Base-by-base conservation (phyloP, 2,329 filamentous ascomycete genomes). In the Cytospora piceicola region DNA sequence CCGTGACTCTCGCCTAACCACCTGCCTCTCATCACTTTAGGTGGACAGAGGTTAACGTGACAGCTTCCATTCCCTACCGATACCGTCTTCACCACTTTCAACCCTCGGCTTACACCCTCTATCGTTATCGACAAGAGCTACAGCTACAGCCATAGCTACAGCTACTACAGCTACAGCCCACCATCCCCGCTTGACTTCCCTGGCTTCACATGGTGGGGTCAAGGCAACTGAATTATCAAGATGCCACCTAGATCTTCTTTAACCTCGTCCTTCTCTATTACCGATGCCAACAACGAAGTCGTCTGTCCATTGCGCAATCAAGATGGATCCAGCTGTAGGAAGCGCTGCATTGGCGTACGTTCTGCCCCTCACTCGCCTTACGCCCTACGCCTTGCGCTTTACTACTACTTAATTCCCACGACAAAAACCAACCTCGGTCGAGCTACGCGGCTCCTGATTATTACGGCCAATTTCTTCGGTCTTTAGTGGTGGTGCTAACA, bases 261-360 rank as follows among this genome's bases (percentile, higher is more conserved):
- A 76, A 95, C 92, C 69, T 92, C 91, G 76, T 95, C 93, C 71
- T 97, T 97, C 79, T 94, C 93, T 71, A 91, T 96, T 74, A 92
- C 92, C 74, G 93, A 97, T 83, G 87, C 90, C 78, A 94, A 92
- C 79, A 96, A 96, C 79, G 94, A 98, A 81, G 95, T 99, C 76
- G 92, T 97, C 75, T 99, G 95, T 81, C 95, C 95, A 72, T 83
- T 99, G 79, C 89, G 89, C 76, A 97, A 97, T 77, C 94, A 97
- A 76, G 95, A 99, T 87, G 92, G 93, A 77, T 97, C 94, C 72
- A 93, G 90, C 81, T 99, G 95, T 83, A 90, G 94, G 78, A 99
- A 99, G 84, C 88, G 94, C 83, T 99, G 95, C 82, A 90, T 96
- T 76, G 95, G 95, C 80, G 95, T 98, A 86, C 93, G 94, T 69